Evolutionary conservation across 1,284 basidiomycete genomes (phyloP).

Genomic region (Laetiporus sulphureus): DNA sequence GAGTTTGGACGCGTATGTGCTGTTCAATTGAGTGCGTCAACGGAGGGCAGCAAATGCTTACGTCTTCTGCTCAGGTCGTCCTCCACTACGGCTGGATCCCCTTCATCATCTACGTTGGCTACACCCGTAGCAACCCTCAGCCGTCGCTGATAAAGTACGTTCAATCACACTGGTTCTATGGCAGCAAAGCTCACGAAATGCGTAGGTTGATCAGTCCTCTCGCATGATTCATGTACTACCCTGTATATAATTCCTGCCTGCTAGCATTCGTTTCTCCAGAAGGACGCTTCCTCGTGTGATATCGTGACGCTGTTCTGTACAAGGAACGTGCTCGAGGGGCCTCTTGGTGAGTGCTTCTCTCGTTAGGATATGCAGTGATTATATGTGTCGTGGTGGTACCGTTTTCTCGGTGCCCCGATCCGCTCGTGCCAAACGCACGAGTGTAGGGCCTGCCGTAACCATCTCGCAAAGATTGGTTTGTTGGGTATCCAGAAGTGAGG

Average conservation of each 20-base stretch:
- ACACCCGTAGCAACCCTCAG: constrained; percentile 82
- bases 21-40: too few relatives aligned
- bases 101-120: constrained; percentile 89
- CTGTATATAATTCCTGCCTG: constrained; percentile 19
- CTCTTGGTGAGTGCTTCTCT: constrained; percentile 25
- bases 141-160: constrained; percentile 91
- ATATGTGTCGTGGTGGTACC: constrained; percentile 60
- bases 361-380: constrained; percentile 42
- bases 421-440: constrained; percentile 1
- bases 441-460: constrained; percentile 37
- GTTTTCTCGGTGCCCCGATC: constrained; percentile 17
- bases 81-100: constrained; percentile 93
- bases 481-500: constrained; percentile 36
- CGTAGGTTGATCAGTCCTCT: constrained; percentile 85
- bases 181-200: constrained; percentile 8
- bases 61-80: constrained; percentile 51
- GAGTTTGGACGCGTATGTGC: constrained; percentile 71
- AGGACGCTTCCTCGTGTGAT: too few relatives aligned
- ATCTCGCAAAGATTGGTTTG: constrained; percentile 42
- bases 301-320: too few relatives aligned
- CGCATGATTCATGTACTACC: constrained; percentile 49
- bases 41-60: too few relatives aligned
- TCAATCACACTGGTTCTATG: constrained; percentile 4
- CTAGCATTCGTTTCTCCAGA: constrained; percentile 6
- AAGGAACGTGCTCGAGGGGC: too few relatives aligned